Evolutionary conservation across 495 filamentous ascomycete genomes (phyloP), one percentile per base, ranked within the genome.

Genomic region (Neurospora sp.): DNA sequence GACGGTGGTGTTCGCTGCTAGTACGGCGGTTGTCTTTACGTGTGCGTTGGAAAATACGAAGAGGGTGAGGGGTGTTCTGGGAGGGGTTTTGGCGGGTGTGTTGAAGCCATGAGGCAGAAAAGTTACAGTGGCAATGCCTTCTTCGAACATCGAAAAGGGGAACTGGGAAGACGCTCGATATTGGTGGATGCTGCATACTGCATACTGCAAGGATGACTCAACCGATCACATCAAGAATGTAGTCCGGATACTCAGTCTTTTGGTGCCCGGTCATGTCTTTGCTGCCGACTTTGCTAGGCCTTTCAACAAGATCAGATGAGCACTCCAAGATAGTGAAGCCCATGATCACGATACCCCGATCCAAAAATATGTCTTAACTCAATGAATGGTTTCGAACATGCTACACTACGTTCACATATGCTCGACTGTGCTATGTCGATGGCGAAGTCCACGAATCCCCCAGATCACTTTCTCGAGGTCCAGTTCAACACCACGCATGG

Each of bases 11-110:
- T 97, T 97, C 79, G 89, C 92, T 0, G 69, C 90, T 44, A 93
- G 92, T 76, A 87, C 89, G 20, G 94, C 92, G 4, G 86, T 94
- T 39, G 87, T 97, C 44, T 85, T 97, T 73, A 93, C 93, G 7
- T 88, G 87, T 72, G 87, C 90, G 37, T 82, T 87, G 35, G 92
- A 96, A 78, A 86, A 88, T 41, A 88, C 86, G 69, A 81, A 78
- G 71, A 82, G 89, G 77, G 91, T 97, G 37, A 85, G 93, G 71
- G 94, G 94, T 6, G 87, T 95, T 31, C 84, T 94, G 75, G 93
- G 93, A 16, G 89, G 82, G 59, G 78, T 96, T 41, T 77, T 93
- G 66, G 83, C 81, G 9, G 84, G 82, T 39, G 87, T 94, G 16
- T 76, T 94, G 54, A 62, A 62, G 14, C 54, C 54, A 1, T 62